phyloP scores from a whole-genome alignment of 2,329 filamentous ascomycete species.

The Colletotrichum trifolii region DNA sequence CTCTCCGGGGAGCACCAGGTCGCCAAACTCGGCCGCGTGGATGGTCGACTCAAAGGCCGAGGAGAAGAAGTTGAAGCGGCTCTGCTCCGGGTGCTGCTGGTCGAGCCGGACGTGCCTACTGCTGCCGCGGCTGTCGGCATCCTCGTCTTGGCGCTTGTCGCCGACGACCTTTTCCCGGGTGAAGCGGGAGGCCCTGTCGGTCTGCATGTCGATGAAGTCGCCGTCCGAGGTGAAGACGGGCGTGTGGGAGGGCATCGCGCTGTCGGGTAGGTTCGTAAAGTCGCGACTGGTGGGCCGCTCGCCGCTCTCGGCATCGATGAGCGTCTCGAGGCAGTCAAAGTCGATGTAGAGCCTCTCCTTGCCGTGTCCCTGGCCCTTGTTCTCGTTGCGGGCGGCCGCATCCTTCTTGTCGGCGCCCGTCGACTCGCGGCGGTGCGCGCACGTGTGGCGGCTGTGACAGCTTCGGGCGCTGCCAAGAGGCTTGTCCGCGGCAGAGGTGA shows the following conservation, averaged over 20 bases:
- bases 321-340: conserved; percentile 93
- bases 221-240: conserved; percentile 64
- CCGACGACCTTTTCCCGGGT: conserved; percentile 59
- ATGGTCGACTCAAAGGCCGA: conserved; percentile 94
- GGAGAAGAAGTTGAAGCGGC: conserved; percentile 96
- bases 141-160: conserved; percentile 6
- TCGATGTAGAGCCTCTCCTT: conserved; percentile 84
- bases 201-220: conserved; percentile 64
- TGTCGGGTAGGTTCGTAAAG: conserved; percentile 60
- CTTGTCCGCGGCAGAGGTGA: conserved; percentile 68
- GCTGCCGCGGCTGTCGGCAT: background rate
- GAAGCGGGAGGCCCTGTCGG: conserved; percentile 45
- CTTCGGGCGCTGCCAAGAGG: conserved; percentile 73
- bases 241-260: conserved; percentile 53
- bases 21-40: conserved; percentile 88
- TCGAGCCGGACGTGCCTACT: conserved; percentile 32
- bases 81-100: conserved; percentile 65
- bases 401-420: conserved; percentile 70
- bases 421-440: conserved; percentile 66
- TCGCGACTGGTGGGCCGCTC: conserved; percentile 40
- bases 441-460: conserved; percentile 63
- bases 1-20: conserved; percentile 88
- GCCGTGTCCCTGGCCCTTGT: conserved; percentile 63
- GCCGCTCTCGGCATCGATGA: conserved; percentile 71
- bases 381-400: conserved; percentile 80